These are phyloP conservation scores for Leishmania guyanensis DNA, from an alignment of 208 protist species.

Conservation along the genomic window DNA sequence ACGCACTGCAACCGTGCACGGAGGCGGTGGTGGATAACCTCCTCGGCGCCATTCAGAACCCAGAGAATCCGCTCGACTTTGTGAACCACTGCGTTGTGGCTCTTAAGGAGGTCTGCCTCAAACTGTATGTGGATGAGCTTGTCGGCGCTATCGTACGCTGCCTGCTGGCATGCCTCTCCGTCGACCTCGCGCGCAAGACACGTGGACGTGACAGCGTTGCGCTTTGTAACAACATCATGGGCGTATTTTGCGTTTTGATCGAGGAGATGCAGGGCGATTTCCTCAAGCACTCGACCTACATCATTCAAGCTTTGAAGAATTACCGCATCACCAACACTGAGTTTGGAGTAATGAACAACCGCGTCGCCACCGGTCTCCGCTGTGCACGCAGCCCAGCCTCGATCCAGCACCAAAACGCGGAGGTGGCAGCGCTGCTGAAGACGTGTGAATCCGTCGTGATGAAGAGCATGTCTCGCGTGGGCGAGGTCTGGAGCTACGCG, in stretches of 20 bases:
- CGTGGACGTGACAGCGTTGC: constrained; percentile 29
- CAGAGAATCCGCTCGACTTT: constrained; percentile 58
- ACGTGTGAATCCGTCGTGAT: constrained; percentile 61
- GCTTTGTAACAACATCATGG: constrained; percentile 69
- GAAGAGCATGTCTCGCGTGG: constrained; percentile 52
- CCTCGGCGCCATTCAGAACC: constrained; percentile 50
- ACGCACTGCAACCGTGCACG: constrained; percentile 59
- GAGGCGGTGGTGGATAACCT: constrained; percentile 66
- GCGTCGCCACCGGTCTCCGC: constrained; percentile 43
- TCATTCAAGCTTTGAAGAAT: constrained; percentile 72
- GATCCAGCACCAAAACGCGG: constrained; percentile 45
- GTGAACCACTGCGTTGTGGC: constrained; percentile 50
- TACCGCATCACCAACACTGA: constrained; percentile 61
- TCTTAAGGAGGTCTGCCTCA: constrained; percentile 68
- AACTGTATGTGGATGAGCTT: constrained; percentile 73
- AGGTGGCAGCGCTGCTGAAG: constrained; percentile 55
- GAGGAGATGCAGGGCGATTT: constrained; percentile 76
- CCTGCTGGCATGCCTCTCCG: constrained; percentile 52
- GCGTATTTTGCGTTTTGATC: constrained; percentile 69
- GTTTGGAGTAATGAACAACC: constrained; percentile 64
- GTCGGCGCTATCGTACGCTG: constrained; percentile 81
- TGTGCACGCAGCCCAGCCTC: constrained; percentile 41
- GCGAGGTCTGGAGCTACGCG: constrained; percentile 62
- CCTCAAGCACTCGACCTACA: constrained; percentile 72
- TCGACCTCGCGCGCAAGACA: constrained; percentile 27